Evolutionary conservation across 2,329 filamentous ascomycete species (phyloP).

Genomic region (Fusarium sp.): DNA sequence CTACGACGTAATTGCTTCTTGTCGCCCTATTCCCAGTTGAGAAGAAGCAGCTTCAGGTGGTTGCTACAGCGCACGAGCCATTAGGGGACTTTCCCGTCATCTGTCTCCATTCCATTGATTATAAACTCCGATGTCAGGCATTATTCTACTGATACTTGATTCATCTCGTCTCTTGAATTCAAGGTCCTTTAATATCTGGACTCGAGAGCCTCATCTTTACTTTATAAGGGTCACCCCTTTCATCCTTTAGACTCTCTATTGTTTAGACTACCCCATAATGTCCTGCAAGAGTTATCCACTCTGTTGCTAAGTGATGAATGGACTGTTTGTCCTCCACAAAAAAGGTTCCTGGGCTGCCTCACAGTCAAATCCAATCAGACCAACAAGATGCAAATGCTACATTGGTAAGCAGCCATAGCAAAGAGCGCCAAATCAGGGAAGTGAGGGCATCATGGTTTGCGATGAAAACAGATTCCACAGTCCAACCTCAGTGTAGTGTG

Average conservation of each 20-base stretch:
- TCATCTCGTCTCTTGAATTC: neutral
- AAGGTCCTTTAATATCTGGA: neutral
- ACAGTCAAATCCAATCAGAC: neutral
- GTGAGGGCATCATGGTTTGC: constrained; percentile 19
- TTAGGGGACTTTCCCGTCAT: constrained; percentile 1
- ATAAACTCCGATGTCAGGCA: constrained; percentile 18
- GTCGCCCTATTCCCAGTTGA: constrained; percentile 36
- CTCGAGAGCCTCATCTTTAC: neutral
- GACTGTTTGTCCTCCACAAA: constrained; percentile 13
- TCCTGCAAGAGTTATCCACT: constrained; percentile 8
- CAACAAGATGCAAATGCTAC: constrained; percentile 10
- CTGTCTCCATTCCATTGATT: neutral
- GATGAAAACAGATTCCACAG: neutral
- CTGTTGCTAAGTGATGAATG: neutral
- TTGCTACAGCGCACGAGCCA: constrained; percentile 39
- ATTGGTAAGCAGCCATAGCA: constrained; percentile 26
- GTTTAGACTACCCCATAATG: neutral
- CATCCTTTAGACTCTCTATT: neutral
- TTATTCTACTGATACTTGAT: neutral
- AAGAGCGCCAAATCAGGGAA: constrained; percentile 4
- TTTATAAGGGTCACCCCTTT: constrained; percentile 2
- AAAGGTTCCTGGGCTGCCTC: constrained; percentile 13
- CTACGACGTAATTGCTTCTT: constrained; percentile 42
- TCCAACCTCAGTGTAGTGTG: neutral
- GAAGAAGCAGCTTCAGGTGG: constrained; percentile 26